Conservation (phyloP, 441 rosid species). For the Caryocar brasiliense region DNA sequence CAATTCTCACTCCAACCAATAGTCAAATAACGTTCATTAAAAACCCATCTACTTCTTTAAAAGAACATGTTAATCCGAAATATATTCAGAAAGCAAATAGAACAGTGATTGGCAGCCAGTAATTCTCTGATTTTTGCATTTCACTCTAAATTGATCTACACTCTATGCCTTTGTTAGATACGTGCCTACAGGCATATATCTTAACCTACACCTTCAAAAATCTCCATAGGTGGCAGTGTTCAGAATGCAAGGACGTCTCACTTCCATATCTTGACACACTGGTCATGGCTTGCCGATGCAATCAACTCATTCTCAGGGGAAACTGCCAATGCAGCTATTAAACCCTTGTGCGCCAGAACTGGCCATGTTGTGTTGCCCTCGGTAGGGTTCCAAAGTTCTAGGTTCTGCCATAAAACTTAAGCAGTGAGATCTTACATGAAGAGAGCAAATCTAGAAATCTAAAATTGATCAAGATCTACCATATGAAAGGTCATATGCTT, state of each 20-base stretch:
- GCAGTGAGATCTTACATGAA: not conserved
- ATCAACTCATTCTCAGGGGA: conserved; percentile 21
- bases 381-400: conserved; percentile 37
- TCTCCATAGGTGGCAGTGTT: not conserved
- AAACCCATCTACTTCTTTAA: too few species aligned
- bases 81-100: too few species aligned
- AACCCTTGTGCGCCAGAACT: conserved; percentile 27
- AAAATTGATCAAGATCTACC: too few species aligned
- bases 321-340: conserved; percentile 26
- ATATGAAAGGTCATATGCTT: too few species aligned
- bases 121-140: too few species aligned
- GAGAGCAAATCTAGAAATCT: not conserved
- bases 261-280: conserved; percentile 33
- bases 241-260: not conserved
- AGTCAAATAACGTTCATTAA: too few species aligned
- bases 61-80: too few species aligned
- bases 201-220: not conserved
- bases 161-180: not conserved
- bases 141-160: too few species aligned
- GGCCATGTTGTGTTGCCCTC: conserved; percentile 19
- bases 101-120: too few species aligned
- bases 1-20: too few species aligned
- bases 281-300: conserved; percentile 38
- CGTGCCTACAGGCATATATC: too few species aligned
- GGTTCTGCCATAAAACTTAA: conserved; percentile 18